These are phyloP conservation scores for Carex kokanica DNA, from an alignment of 176 grass and related monocot genomes.

Conservation along the genomic window DNA sequence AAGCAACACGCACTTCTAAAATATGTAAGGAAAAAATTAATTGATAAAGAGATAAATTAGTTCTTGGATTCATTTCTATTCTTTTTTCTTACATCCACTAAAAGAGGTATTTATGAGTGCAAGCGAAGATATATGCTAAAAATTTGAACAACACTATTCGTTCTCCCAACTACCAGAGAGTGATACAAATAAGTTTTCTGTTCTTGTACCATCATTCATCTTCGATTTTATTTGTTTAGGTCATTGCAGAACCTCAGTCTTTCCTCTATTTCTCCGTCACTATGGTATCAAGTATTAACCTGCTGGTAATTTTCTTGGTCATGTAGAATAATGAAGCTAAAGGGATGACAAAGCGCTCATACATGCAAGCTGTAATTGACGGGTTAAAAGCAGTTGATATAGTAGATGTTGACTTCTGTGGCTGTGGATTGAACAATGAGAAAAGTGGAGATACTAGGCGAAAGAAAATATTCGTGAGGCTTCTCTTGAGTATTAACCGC, in stretches of 20 bases:
- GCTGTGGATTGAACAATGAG: slow-evolving; percentile 38
- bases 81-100: neutral
- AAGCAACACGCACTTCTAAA: neutral
- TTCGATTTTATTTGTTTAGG: neutral
- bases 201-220: neutral
- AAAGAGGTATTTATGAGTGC: neutral
- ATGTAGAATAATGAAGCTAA: slow-evolving; percentile 80
- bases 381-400: slow-evolving; percentile 65
- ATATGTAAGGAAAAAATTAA: neutral
- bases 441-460: slow-evolving; percentile 30
- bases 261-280: neutral
- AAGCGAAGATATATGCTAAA: neutral
- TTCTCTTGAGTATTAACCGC: slow-evolving; percentile 90
- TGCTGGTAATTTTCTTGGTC: slow-evolving; percentile 9
- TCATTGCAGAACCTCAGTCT: neutral
- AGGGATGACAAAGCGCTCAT: slow-evolving; percentile 95
- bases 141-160: neutral
- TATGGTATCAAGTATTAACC: neutral
- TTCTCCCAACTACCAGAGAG: neutral
- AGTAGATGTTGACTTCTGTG: slow-evolving; percentile 54
- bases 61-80: neutral
- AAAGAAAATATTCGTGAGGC: slow-evolving; percentile 71
- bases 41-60: neutral
- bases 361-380: slow-evolving; percentile 87
- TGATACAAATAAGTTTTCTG: neutral